Evolutionary conservation across 495 filamentous ascomycete genomes (phyloP), one percentile per base, ranked within the genome.

Genomic region (Acidomyces sp.): DNA sequence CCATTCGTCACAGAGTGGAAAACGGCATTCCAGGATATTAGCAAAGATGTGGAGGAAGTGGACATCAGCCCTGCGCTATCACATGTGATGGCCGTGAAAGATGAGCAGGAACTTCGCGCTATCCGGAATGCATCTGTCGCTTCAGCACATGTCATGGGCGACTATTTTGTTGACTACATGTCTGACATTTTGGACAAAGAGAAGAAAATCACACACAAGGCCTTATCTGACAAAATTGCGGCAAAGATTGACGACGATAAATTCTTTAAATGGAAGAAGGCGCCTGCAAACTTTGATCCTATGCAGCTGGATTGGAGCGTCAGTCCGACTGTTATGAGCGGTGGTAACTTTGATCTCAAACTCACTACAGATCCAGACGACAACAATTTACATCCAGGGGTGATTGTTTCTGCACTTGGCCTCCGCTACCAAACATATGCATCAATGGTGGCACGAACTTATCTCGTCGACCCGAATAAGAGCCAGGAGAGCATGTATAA

Each of bases 1-100:
- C 85, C 86, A 4, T 95, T 99, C 56, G 77, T 84, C 52, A 88
- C 93, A 48, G 90, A 95, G 53, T 99, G 90, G 90, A 90, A 83
- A 63, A 82, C 81, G 51, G 62, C 75, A 3, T 87, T 79, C 51
- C 67, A 63, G 15, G 77, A 81, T 3, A 72, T 82, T 45, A 78
- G 77, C 26, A 80, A 84, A 53, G 87, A 94, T 37, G 59, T 82
- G 5, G 86, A 96, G 58, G 81, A 94, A 56, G 77, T 93, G 19
- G 92, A 99, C 51, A 80, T 94, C 40, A 66, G 79, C 7, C 62
- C 71, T 11, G 88, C 84, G 4, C 67, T 99, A 43, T 96, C 87
- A 9, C 60, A 72, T 1, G 77, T 76, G 30, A 79, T 99, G 56
- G 77, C 92, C n/a, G 73, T 94, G 44, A 99, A 99, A 62, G 92